A percentile compares a stretch with the other conserved stretches of the same genome.
Evolutionary conservation across 805 yeast species (phyloP).

Genomic region (Pichia californica): DNA sequence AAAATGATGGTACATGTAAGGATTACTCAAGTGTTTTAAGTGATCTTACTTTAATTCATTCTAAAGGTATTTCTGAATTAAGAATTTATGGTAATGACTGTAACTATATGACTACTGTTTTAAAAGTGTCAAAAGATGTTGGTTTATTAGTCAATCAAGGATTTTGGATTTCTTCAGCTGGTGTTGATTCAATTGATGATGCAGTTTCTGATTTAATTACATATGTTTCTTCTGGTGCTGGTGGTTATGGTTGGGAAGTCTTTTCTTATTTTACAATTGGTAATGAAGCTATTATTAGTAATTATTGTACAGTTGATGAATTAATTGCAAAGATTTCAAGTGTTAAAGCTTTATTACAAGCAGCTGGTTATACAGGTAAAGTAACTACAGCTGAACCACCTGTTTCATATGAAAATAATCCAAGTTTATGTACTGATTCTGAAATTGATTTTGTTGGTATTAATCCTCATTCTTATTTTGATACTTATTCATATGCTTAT

Average conservation of each 20-base stretch:
- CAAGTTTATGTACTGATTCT: constrained; percentile 61
- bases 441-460: constrained; percentile 79
- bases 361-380: constrained; percentile 71
- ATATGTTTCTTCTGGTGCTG: constrained; percentile 31
- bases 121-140: constrained; percentile 49
- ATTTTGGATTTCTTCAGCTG: constrained; percentile 64
- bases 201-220: constrained; percentile 47
- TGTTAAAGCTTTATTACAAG: constrained; percentile 50
- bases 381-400: constrained; percentile 90
- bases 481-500: constrained; percentile 51
- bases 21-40: constrained; percentile 41
- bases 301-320: constrained; percentile 54
- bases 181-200: constrained; percentile 63
- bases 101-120: constrained; percentile 54
- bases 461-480: constrained; percentile 84
- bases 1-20: constrained; percentile 63
- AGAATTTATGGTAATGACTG: constrained; percentile 90
- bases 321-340: constrained; percentile 56
- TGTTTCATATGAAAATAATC: constrained; percentile 54
- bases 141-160: constrained; percentile 83
- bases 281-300: constrained; percentile 74
- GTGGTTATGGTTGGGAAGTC: constrained; percentile 60
- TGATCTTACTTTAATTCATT: constrained; percentile 53
- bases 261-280: constrained; percentile 78
- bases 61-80: constrained; percentile 57